Conservation (phyloP, 345 rosid genomes). For the Rhizophora apiculata region DNA sequence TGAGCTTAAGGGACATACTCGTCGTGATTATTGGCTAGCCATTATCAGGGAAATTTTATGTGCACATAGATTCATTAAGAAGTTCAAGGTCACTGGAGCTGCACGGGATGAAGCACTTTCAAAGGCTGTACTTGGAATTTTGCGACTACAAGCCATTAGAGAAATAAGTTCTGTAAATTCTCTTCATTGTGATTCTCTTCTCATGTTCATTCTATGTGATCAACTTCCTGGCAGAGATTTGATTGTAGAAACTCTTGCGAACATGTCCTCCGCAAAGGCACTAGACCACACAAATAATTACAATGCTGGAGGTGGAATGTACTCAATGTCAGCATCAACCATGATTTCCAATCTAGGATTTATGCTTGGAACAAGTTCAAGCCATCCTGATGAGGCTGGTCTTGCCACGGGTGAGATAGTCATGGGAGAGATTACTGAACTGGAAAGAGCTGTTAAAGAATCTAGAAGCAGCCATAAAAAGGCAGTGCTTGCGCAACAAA, state of each 20-base stretch:
- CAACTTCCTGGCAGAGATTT: conserved; percentile 95
- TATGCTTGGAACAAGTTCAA: conserved; percentile 61
- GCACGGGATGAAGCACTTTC: conserved; percentile 71
- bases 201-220: conserved; percentile 87
- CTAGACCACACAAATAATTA: conserved; percentile 36
- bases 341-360: conserved; percentile 79
- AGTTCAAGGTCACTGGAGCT: conserved; percentile 61
- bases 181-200: conserved; percentile 49
- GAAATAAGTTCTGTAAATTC: conserved; percentile 48
- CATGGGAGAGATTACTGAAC: conserved; percentile 74
- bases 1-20: conserved; percentile 90
- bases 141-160: conserved; percentile 78
- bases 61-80: conserved; percentile 66
- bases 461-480: conserved; percentile 73
- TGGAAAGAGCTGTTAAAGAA: conserved; percentile 79
- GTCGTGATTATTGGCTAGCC: conserved; percentile 94
- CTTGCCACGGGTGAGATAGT: conserved; percentile 76
- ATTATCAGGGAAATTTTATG: conserved; percentile 68
- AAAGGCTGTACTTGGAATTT: conserved; percentile 81
- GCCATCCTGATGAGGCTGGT: conserved; percentile 41
- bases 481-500: conserved; percentile 71
- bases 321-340: conserved; percentile 65
- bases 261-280: conserved; percentile 53
- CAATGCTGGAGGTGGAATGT: conserved; percentile 50
- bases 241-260: conserved; percentile 82